phyloP scores from a whole-genome alignment of 176 grass and related monocot species.

The Carex kokanica region DNA sequence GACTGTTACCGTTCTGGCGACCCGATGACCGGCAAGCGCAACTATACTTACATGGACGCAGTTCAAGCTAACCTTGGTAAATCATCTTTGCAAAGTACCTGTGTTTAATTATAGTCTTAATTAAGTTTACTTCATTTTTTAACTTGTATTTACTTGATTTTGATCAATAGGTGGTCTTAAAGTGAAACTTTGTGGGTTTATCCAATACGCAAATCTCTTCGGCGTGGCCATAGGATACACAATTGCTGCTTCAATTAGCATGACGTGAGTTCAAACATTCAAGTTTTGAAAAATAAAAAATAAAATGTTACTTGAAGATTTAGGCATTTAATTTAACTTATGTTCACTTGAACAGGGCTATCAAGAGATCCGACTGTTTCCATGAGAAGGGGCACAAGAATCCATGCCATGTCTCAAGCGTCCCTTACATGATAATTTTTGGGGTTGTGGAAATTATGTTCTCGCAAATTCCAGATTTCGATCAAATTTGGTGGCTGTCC shows the following conservation, averaged over 20 bases:
- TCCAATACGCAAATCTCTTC: conserved; percentile 69
- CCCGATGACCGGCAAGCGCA: conserved; percentile 66
- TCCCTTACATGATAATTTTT: conserved; percentile 60
- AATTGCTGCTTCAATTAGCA: conserved; percentile 78
- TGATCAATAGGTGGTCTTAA: conserved; percentile 25
- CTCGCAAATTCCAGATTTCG: conserved; percentile 65
- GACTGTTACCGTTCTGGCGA: conserved; percentile 94
- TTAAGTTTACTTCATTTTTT: background rate
- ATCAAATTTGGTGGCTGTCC: conserved; percentile 73
- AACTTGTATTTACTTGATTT: conserved; percentile 3
- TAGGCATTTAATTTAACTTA: background rate
- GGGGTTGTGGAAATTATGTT: conserved; percentile 45
- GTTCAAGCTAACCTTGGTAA: conserved; percentile 82
- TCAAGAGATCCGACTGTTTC: conserved; percentile 55
- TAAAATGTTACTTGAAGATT: background rate
- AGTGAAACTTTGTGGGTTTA: conserved; percentile 47
- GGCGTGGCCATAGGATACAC: conserved; percentile 87
- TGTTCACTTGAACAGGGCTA: conserved; percentile 38
- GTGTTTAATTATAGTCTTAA: background rate
- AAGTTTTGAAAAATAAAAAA: background rate
- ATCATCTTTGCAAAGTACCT: background rate
- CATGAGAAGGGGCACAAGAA: conserved; percentile 48
- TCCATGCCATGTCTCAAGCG: conserved; percentile 40
- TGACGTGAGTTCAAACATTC: conserved; percentile 33
- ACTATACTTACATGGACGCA: conserved; percentile 81